Evolutionary conservation across 2,329 filamentous ascomycete species (phyloP), one percentile per base, ranked within the genome.

Genomic region (Cladosporium sp.): DNA sequence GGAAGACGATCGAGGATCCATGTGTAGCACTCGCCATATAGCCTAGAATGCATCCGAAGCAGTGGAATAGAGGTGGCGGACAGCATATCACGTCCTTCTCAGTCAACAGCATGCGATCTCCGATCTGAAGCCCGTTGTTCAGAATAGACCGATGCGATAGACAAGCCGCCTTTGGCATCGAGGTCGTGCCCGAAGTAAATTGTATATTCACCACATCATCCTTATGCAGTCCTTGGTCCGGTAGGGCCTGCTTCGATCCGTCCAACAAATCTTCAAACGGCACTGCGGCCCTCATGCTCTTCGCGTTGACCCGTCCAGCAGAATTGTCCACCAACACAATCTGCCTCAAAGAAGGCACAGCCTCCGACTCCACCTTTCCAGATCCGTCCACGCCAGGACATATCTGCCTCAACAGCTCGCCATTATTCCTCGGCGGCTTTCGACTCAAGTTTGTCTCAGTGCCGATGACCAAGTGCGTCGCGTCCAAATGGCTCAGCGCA

Each of bases 151-250:
- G 85, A 79, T 98, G 94, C 0, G 87, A 89, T 35, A 99, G 85
- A 81, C 93, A 96, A 1, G 94, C 94, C 0, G 95, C 95, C 80
- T 98, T 98, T 2, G 74, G 94, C 73, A 86, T 83, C 0, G 91
- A 91, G 0, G 95, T 98, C 0, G 95, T 98, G n/a, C 94, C 95
- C 0, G 90, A 94, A 0, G 95, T 99, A 80, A 98, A 98, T 77
- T 98, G 94, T 69, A 98, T 97, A 75, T 97, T 98, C 70, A 96
- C 89, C 2, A 90, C 88, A 60, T 98, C 94, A 67, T 86, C 77
- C 0, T 88, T 82, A 18, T 81, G 70, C 1, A 89, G 81, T 0
- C 80, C 80, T 28, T 82, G 76, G 78, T 81, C 67, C 73, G 78
- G 72, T 79, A 91, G 65, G 67, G 67, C 83, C 29, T 72, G 69